These are phyloP conservation scores for Mycena floridula DNA, from an alignment of 768 basidiomycete genomes.

Conservation along the genomic window DNA sequence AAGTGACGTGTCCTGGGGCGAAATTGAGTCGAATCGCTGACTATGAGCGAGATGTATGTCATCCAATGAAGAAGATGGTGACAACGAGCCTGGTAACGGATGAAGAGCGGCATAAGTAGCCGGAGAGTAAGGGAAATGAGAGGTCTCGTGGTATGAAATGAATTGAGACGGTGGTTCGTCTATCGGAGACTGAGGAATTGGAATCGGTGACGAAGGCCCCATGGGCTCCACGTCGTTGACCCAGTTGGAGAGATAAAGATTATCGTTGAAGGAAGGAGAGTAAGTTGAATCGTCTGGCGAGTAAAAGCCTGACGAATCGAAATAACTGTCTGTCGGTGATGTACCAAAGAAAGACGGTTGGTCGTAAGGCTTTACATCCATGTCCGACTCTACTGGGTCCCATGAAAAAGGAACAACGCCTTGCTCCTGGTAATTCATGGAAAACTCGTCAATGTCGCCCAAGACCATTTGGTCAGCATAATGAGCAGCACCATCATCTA, in stretches of 20 bases:
- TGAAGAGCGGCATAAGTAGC: constrained; percentile 54
- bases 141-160: constrained; percentile 39
- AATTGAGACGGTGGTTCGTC: constrained; percentile 41
- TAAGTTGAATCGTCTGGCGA: constrained; percentile 34
- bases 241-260: constrained; percentile 50
- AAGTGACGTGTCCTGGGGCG: constrained; percentile 59
- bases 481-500: constrained; percentile 23
- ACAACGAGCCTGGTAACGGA: constrained; percentile 56
- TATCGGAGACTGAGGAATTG: constrained; percentile 44
- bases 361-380: constrained; percentile 39
- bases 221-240: constrained; percentile 53
- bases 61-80: constrained; percentile 49
- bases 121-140: constrained; percentile 55
- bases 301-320: constrained; percentile 32
- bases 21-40: constrained; percentile 47
- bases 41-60: constrained; percentile 34
- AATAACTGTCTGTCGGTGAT: constrained; percentile 38
- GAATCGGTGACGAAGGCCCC: constrained; percentile 58
- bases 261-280: constrained; percentile 42
- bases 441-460: constrained; percentile 45
- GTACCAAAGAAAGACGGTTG: constrained; percentile 47
- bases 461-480: constrained; percentile 55
- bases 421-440: constrained; percentile 35
- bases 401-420: constrained; percentile 25
- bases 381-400: constrained; percentile 36